phyloP scores from a whole-genome alignment of 148 eudicot species.

The Arctostaphylos glauca region DNA sequence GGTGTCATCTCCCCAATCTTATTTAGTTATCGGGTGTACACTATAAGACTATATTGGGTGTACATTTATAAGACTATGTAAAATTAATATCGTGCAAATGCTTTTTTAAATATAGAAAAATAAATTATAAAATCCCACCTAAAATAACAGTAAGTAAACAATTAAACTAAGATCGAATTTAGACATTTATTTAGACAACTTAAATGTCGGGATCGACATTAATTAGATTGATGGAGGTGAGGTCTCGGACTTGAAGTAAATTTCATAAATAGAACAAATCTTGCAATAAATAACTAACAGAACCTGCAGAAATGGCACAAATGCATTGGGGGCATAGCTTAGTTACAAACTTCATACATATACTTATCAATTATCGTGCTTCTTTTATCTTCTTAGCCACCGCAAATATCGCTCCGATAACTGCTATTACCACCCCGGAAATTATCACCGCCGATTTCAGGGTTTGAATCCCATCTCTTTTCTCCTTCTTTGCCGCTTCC shows the following conservation, averaged over 20 bases:
- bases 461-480: not conserved
- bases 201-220: not conserved
- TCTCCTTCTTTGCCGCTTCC: not conserved
- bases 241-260: not conserved
- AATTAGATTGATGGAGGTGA: not conserved
- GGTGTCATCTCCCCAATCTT: too few relatives aligned
- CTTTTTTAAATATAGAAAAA: too few relatives aligned
- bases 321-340: not conserved
- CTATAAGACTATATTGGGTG: too few relatives aligned
- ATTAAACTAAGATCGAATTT: too few relatives aligned
- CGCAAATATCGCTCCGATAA: conserved; percentile 4
- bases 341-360: not conserved
- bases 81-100: too few relatives aligned
- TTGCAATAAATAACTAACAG: not conserved
- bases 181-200: too few relatives aligned
- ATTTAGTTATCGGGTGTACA: too few relatives aligned
- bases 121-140: too few relatives aligned
- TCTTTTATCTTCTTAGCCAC: conserved; percentile 8
- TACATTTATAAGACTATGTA: too few relatives aligned
- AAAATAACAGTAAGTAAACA: too few relatives aligned
- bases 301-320: not conserved
- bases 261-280: not conserved
- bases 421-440: not conserved
- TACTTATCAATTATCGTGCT: not conserved
- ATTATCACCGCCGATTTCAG: conserved; percentile 9